Evolutionary conservation across 768 basidiomycete genomes (phyloP).

Genomic region (Podaxis sp.): DNA sequence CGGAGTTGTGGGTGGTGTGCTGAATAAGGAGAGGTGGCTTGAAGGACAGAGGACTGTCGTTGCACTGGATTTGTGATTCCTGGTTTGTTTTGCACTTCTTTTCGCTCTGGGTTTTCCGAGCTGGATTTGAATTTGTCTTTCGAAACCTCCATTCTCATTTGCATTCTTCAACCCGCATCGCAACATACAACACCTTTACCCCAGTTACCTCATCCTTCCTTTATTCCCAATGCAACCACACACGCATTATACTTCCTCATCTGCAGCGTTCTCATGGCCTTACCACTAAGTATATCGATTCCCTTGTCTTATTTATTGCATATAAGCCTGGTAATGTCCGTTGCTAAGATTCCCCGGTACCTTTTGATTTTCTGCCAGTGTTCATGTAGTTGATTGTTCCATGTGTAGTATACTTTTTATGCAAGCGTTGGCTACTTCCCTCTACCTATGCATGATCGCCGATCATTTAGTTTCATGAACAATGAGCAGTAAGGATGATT

Average conservation of each 20-base stretch:
- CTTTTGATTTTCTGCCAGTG: background rate
- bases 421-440: background rate
- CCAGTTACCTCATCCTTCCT: background rate
- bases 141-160: background rate
- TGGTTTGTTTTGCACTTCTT: background rate
- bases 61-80: slow-evolving; percentile 1
- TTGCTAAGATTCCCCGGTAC: background rate
- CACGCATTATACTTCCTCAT: background rate
- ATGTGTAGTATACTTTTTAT: slow-evolving; percentile 10
- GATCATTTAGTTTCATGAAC: background rate
- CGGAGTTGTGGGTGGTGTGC: slow-evolving; percentile 3
- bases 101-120: background rate
- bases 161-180: background rate
- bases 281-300: background rate
- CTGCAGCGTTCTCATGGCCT: background rate
- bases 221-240: background rate
- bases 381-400: background rate
- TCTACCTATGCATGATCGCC: background rate
- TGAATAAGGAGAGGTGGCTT: slow-evolving; percentile 15
- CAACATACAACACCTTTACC: background rate
- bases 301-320: slow-evolving; percentile 1
- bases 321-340: background rate
- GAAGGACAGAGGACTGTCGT: slow-evolving; percentile 13
- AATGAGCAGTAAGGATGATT: background rate
- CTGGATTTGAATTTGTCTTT: background rate